phyloP scores from a whole-genome alignment of 768 basidiomycete species.

The Pleurotus salmoneostramineus region DNA sequence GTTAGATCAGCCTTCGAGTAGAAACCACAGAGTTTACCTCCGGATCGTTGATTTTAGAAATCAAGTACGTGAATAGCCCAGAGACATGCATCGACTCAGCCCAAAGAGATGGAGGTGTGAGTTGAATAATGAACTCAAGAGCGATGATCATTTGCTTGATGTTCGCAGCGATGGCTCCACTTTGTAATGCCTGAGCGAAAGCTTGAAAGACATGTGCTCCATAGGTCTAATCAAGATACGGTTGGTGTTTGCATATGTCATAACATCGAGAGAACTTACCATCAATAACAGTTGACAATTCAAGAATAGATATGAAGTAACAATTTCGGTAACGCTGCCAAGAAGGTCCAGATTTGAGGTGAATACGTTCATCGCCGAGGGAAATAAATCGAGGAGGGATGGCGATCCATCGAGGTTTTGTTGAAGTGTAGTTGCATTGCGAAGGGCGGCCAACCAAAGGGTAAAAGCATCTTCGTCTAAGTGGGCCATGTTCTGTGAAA shows the following conservation, averaged over 20 bases:
- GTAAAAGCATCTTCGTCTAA: slow-evolving; percentile 77
- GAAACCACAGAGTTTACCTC: slow-evolving; percentile 43
- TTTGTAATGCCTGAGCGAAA: slow-evolving; percentile 46
- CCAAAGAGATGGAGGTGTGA: slow-evolving; percentile 63
- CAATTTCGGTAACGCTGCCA: slow-evolving; percentile 58
- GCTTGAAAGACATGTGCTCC: slow-evolving; percentile 56
- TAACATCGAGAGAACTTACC: slow-evolving; percentile 33
- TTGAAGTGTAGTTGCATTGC: slow-evolving; percentile 53
- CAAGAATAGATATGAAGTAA: slow-evolving; percentile 79
- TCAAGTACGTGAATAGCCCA: slow-evolving; percentile 63
- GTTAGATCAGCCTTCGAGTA: not conserved
- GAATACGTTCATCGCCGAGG: slow-evolving; percentile 55
- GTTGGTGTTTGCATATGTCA: not conserved
- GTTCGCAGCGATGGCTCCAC: slow-evolving; percentile 45
- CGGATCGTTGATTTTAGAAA: slow-evolving; percentile 59
- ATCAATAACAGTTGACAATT: slow-evolving; percentile 60
- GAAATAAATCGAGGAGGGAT: slow-evolving; percentile 62
- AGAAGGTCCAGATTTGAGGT: slow-evolving; percentile 70
- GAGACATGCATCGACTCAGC: slow-evolving; percentile 70
- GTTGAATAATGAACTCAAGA: slow-evolving; percentile 58
- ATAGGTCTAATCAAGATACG: slow-evolving; percentile 35
- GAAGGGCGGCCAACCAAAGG: slow-evolving; percentile 71
- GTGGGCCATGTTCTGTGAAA: slow-evolving; percentile 51
- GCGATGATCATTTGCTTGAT: slow-evolving; percentile 59
- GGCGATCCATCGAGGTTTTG: slow-evolving; percentile 39